These are phyloP conservation scores for Euphorbia schlechtendalii DNA, from an alignment of 441 rosid genomes.

Conservation along the genomic window DNA sequence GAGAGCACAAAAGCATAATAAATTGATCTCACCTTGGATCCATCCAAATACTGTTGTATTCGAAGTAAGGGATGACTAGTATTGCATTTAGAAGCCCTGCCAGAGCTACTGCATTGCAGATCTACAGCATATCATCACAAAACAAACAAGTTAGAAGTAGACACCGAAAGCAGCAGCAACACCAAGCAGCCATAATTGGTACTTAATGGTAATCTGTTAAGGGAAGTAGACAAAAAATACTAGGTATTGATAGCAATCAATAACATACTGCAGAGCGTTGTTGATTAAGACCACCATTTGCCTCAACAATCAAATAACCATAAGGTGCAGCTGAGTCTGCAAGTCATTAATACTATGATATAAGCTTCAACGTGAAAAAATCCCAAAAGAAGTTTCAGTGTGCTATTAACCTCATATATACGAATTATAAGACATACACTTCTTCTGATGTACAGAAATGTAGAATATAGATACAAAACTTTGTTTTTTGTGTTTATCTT, in stretches of 20 bases:
- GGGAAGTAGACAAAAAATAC: background rate
- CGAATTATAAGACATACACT: too few species aligned
- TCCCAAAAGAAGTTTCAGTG: background rate
- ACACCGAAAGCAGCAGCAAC: background rate
- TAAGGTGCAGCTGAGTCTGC: slow-evolving; percentile 49
- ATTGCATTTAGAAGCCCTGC: slow-evolving; percentile 84
- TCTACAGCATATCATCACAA: slow-evolving; percentile 32
- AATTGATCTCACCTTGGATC: slow-evolving; percentile 63
- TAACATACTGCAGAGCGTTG: slow-evolving; percentile 84
- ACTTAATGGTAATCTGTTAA: background rate
- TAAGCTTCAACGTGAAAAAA: background rate
- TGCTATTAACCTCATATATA: background rate
- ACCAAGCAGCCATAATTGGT: slow-evolving; percentile 3
- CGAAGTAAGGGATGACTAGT: slow-evolving; percentile 73
- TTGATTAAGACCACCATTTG: slow-evolving; percentile 97
- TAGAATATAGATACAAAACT: background rate
- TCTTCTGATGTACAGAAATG: background rate
- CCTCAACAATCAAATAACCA: slow-evolving; percentile 76
- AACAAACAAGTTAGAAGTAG: slow-evolving; percentile 1
- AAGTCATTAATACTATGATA: slow-evolving; percentile 14
- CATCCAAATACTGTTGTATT: slow-evolving; percentile 75
- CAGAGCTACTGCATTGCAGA: slow-evolving; percentile 94
- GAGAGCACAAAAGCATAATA: background rate
- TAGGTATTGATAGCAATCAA: slow-evolving; percentile 11
- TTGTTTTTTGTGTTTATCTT: background rate